Percentiles rank a stretch among this genome's conserved stretches.
Conservation (phyloP, 768 basidiomycete genomes). For the Daedaleopsis sinensis region DNA sequence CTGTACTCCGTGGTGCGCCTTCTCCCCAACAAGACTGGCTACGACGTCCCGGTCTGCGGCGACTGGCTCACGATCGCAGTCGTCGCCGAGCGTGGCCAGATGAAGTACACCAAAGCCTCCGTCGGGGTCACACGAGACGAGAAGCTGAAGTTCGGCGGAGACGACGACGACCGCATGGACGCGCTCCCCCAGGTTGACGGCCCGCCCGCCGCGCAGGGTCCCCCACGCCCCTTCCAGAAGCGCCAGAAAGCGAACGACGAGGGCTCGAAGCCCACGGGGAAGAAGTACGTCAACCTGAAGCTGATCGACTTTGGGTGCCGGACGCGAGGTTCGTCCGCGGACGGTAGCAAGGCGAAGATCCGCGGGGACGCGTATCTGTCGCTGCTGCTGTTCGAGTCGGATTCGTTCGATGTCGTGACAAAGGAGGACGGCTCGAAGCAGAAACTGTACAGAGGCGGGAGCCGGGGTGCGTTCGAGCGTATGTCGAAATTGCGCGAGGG, state of each 20-base stretch:
- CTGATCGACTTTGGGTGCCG: constrained; percentile 80
- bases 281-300: constrained; percentile 86
- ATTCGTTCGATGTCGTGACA: constrained; percentile 61
- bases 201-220: constrained; percentile 1
- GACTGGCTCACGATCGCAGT: constrained; percentile 98
- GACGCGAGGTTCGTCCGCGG: constrained; percentile 50
- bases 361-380: constrained; percentile 85
- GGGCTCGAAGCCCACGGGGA: constrained; percentile 52
- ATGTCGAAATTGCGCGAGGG: constrained; percentile 87
- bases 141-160: constrained; percentile 40
- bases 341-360: constrained; percentile 58
- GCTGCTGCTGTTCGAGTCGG: constrained; percentile 87
- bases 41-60: constrained; percentile 88
- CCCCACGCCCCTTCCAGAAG: constrained; percentile 20
- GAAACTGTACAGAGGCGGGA: constrained; percentile 85
- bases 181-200: constrained; percentile 22
- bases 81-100: constrained; percentile 85
- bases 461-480: constrained; percentile 89
- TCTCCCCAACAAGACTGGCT: constrained; percentile 76
- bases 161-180: constrained; percentile 27
- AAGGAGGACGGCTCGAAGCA: constrained; percentile 54
- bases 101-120: constrained; percentile 73
- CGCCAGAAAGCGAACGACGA: constrained; percentile 41
- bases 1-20: constrained; percentile 86
- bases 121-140: constrained; percentile 49